Evolutionary conservation across 148 eudicot species (phyloP).

Genomic region (Camellia japonica): DNA sequence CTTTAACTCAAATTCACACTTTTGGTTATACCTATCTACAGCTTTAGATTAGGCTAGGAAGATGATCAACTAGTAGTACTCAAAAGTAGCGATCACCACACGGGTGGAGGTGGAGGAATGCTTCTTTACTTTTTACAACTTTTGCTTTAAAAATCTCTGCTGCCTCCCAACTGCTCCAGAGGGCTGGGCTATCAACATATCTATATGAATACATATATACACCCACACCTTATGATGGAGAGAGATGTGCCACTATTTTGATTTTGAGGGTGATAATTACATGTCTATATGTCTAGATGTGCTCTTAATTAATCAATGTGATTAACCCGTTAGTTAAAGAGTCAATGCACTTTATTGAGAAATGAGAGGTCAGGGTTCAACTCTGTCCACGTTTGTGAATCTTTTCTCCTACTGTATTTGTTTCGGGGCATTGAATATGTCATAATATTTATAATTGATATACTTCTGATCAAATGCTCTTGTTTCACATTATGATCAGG

Average conservation of each 20-base stretch:
- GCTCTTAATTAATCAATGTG: neutral
- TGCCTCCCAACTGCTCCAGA: neutral
- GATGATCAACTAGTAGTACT: neutral
- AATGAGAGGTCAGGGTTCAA: too few species aligned
- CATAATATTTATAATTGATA: too few species aligned
- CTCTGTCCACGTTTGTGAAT: too few species aligned
- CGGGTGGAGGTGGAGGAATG: constrained; percentile 23
- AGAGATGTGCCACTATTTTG: neutral
- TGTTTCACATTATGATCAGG: neutral
- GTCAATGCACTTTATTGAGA: too few species aligned
- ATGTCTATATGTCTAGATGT: neutral
- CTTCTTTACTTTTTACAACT: neutral
- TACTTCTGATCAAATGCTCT: neutral
- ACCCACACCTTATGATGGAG: too few species aligned
- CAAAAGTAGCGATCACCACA: constrained; percentile 23
- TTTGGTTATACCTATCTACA: neutral
- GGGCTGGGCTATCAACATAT: neutral
- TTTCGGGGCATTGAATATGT: too few species aligned
- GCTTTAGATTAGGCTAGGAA: constrained; percentile 1
- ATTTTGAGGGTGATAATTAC: neutral
- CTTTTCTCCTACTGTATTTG: too few species aligned
- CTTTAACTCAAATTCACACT: constrained; percentile 20
- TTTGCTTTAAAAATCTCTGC: neutral
- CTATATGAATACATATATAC: too few species aligned
- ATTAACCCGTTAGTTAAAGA: too few species aligned